These are phyloP conservation scores for Akanthomyces lecanii DNA, from an alignment of 2,329 filamentous ascomycete genomes.

Conservation along the genomic window DNA sequence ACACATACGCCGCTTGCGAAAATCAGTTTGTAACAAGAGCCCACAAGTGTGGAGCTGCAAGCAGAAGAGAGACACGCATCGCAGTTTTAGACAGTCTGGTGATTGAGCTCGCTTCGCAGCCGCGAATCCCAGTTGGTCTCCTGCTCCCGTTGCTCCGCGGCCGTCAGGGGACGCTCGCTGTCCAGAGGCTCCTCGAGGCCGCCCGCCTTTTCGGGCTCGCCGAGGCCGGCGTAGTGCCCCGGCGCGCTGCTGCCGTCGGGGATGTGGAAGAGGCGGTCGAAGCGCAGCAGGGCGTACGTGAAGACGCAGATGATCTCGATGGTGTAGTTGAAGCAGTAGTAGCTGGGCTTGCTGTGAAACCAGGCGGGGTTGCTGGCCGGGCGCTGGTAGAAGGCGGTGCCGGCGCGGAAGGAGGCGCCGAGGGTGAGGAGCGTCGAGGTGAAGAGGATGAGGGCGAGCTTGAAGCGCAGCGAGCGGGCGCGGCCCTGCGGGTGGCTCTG, in stretches of 20 bases:
- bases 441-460: conserved; percentile 60
- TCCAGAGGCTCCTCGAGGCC: conserved; percentile 24
- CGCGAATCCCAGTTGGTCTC: conserved; percentile 23
- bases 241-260: conserved; percentile 63
- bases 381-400: conserved; percentile 50
- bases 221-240: conserved; percentile 42
- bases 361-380: conserved; percentile 55
- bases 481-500: conserved; percentile 55
- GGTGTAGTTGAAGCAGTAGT: conserved; percentile 75
- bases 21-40: background rate
- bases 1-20: background rate
- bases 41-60: background rate
- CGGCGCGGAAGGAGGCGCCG: conserved; percentile 66
- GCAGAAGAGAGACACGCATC: background rate
- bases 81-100: conserved; percentile 21
- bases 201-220: conserved; percentile 15
- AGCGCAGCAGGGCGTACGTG: conserved; percentile 61
- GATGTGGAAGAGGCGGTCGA: conserved; percentile 72
- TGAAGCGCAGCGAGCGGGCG: conserved; percentile 59
- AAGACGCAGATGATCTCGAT: conserved; percentile 69
- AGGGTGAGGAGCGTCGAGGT: conserved; percentile 58
- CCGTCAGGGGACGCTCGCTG: conserved; percentile 23
- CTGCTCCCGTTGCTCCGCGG: conserved; percentile 19
- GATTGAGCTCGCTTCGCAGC: conserved; percentile 21
- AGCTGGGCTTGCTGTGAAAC: conserved; percentile 67